Conservation (phyloP, 2,329 filamentous ascomycete genomes). For the Harringtonia aguacate region DNA sequence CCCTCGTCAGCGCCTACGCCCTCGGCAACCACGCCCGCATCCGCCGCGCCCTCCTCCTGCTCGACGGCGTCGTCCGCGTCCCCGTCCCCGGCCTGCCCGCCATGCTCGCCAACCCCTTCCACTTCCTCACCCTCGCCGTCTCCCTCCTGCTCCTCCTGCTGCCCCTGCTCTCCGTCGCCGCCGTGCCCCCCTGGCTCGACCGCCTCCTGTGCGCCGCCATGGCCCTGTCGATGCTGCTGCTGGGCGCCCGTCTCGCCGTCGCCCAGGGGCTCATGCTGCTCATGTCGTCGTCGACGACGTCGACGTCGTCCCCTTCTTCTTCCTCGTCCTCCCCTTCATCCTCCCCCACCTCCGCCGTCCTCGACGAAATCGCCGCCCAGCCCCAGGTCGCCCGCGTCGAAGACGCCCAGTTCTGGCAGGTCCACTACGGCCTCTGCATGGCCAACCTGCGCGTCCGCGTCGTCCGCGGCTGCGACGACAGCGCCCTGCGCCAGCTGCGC, state of each 20-base stretch:
- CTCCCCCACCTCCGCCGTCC: slow-evolving; percentile 30
- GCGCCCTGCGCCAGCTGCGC: slow-evolving; percentile 60
- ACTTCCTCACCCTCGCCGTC: slow-evolving; percentile 86
- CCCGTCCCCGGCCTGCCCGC: slow-evolving; percentile 46
- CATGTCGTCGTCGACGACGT: slow-evolving; percentile 56
- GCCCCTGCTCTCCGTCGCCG: slow-evolving; percentile 67
- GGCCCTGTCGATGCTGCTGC: slow-evolving; percentile 75
- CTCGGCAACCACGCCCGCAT: slow-evolving; percentile 88
- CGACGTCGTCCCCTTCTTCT: not conserved
- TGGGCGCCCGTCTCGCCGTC: slow-evolving; percentile 74
- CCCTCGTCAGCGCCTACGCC: slow-evolving; percentile 74
- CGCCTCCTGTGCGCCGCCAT: slow-evolving; percentile 71
- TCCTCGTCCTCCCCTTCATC: not conserved
- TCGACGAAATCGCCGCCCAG: slow-evolving; percentile 76
- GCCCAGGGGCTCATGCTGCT: slow-evolving; percentile 88
- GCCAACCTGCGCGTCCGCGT: slow-evolving; percentile 81
- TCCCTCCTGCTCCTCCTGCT: slow-evolving; percentile 64
- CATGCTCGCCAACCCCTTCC: slow-evolving; percentile 87
- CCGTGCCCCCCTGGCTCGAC: slow-evolving; percentile 78
- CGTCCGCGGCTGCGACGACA: slow-evolving; percentile 55
- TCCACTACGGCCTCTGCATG: slow-evolving; percentile 94
- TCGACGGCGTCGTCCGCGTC: slow-evolving; percentile 6
- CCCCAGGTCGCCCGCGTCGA: slow-evolving; percentile 67
- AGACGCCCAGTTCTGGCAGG: slow-evolving; percentile 95
- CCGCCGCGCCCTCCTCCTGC: slow-evolving; percentile 62